A percentile compares a stretch with the other conserved stretches of the same genome.
These are phyloP conservation scores for Globisporangium radiosum DNA, from an alignment of 352 stramenopile genomes.

Conservation along the genomic window DNA sequence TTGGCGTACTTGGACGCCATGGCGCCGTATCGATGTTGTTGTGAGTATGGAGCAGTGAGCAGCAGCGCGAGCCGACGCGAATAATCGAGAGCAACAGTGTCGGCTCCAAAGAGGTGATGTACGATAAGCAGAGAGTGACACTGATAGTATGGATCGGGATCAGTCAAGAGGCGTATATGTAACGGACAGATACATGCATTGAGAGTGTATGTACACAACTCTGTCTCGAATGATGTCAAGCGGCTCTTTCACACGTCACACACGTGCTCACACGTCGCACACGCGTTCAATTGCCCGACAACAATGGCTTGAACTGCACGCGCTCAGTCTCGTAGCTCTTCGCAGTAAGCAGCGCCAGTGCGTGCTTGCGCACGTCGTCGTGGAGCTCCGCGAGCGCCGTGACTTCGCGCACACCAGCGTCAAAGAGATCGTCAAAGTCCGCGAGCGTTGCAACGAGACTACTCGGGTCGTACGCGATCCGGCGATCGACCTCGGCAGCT, in stretches of 20 bases:
- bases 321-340: slow-evolving; percentile 8
- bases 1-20: slow-evolving; percentile 85
- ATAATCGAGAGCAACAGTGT: too few species aligned
- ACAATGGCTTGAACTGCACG: slow-evolving; percentile 1
- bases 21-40: slow-evolving; percentile 7
- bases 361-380: slow-evolving; percentile 11
- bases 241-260: background rate
- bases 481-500: slow-evolving; percentile 14
- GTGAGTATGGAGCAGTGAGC: background rate
- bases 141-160: too few species aligned
- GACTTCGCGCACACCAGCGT: slow-evolving; percentile 8
- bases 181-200: too few species aligned
- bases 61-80: background rate
- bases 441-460: slow-evolving; percentile 11
- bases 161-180: too few species aligned
- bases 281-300: too few species aligned
- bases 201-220: too few species aligned
- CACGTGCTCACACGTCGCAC: too few species aligned
- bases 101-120: too few species aligned
- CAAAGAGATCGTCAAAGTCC: slow-evolving; percentile 11
- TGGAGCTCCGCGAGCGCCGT: slow-evolving; percentile 9
- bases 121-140: too few species aligned
- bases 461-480: slow-evolving; percentile 17
- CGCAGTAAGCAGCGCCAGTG: slow-evolving; percentile 13
- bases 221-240: background rate